Conservation (phyloP, 2,329 filamentous ascomycete genomes). For the Aureobasidium sp. region DNA sequence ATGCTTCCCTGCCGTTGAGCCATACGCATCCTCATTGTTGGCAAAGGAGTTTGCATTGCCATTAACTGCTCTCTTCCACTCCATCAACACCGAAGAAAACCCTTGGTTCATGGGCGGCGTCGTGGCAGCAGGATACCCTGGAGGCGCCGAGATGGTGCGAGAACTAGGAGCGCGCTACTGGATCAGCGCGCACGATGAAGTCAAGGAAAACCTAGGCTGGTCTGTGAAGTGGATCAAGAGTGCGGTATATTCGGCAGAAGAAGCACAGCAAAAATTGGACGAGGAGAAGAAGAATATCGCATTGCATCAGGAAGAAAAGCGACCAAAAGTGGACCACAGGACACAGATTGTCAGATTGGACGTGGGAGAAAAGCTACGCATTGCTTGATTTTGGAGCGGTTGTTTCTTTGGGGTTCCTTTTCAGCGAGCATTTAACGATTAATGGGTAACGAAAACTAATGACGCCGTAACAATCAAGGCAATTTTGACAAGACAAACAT, state of each 20-base stretch:
- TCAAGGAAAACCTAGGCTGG: conserved; percentile 50
- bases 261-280: conserved; percentile 37
- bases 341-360: conserved; percentile 5
- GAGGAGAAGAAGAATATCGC: background rate
- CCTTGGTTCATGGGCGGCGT: conserved; percentile 58
- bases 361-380: conserved; percentile 8
- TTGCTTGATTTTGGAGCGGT: background rate
- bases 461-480: background rate
- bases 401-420: no score
- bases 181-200: conserved; percentile 56
- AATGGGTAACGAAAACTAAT: conserved; percentile 5
- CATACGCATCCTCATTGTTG: conserved; percentile 53
- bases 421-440: conserved; percentile 6
- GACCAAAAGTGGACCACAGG: background rate
- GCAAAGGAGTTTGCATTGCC: conserved; percentile 49
- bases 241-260: conserved; percentile 37
- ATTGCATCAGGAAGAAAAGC: background rate
- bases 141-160: conserved; percentile 51
- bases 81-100: conserved; percentile 53
- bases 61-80: conserved; percentile 58
- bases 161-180: conserved; percentile 50
- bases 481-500: background rate
- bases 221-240: conserved; percentile 47
- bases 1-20: conserved; percentile 45
- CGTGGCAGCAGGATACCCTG: conserved; percentile 50